These are phyloP conservation scores for Vitis hybrid DNA, from an alignment of 177 flowering plant genomes.

Conservation along the genomic window DNA sequence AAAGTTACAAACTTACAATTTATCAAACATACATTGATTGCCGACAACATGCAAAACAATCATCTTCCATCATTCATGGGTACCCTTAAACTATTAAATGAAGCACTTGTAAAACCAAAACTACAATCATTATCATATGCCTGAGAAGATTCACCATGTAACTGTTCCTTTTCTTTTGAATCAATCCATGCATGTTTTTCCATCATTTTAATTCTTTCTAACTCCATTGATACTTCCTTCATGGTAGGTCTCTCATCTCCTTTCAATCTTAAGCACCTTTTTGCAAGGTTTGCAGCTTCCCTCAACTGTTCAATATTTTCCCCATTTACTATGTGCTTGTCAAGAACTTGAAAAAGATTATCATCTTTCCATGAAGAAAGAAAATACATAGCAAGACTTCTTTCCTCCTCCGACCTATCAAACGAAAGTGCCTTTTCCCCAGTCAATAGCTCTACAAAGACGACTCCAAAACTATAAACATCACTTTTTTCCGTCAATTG, in stretches of 20 bases:
- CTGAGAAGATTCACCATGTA: too few species aligned
- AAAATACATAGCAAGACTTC: slow-evolving; percentile 10
- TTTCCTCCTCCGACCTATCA: neutral
- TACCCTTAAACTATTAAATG: too few species aligned
- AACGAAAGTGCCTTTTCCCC: slow-evolving; percentile 10
- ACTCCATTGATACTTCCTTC: slow-evolving; percentile 11
- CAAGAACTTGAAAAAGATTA: slow-evolving; percentile 4
- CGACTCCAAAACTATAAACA: slow-evolving; percentile 27
- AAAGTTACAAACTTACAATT: too few species aligned
- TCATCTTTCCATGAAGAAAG: neutral
- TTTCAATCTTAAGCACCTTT: slow-evolving; percentile 10
- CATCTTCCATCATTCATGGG: too few species aligned
- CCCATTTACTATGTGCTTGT: neutral
- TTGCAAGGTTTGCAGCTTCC: slow-evolving; percentile 10
- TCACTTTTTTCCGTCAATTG: slow-evolving; percentile 22
- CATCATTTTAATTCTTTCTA: too few species aligned
- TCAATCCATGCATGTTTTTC: too few species aligned
- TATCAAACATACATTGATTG: too few species aligned
- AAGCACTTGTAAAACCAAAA: too few species aligned
- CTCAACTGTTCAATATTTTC: neutral
- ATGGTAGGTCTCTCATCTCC: slow-evolving; percentile 14
- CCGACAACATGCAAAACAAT: too few species aligned
- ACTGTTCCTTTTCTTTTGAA: too few species aligned
- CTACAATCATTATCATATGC: too few species aligned
- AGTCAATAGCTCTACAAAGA: slow-evolving; percentile 23